Percentiles rank a stretch among this genome's conserved stretches.
These are phyloP conservation scores for Fusarium decemcellulare DNA, from an alignment of 2,329 filamentous ascomycete species.

Conservation along the genomic window DNA sequence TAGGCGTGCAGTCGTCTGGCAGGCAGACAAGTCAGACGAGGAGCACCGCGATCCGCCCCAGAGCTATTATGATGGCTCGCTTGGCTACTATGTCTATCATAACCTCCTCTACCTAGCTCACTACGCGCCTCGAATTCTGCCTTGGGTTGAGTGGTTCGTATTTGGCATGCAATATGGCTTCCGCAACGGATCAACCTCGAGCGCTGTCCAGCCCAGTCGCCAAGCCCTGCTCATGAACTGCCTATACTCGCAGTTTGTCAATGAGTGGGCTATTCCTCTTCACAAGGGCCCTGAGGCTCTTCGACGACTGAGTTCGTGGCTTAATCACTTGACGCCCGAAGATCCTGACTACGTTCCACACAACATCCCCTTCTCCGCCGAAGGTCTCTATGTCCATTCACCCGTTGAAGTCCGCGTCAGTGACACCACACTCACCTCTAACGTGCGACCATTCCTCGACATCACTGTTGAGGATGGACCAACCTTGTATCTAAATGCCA, in stretches of 20 bases:
- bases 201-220: slow-evolving; percentile 85
- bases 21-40: slow-evolving; percentile 82
- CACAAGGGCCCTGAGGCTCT: slow-evolving; percentile 90
- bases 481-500: slow-evolving; percentile 91
- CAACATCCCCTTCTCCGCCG: slow-evolving; percentile 84
- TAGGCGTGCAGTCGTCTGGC: slow-evolving; percentile 89
- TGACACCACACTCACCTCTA: slow-evolving; percentile 68
- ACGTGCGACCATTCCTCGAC: slow-evolving; percentile 71
- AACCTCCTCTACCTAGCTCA: slow-evolving; percentile 87
- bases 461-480: slow-evolving; percentile 77
- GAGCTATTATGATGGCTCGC: slow-evolving; percentile 84
- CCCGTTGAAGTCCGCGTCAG: slow-evolving; percentile 92
- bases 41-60: slow-evolving; percentile 70
- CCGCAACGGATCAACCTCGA: slow-evolving; percentile 74
- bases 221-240: slow-evolving; percentile 95
- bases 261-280: slow-evolving; percentile 96
- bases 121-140: slow-evolving; percentile 83
- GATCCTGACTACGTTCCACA: slow-evolving; percentile 76
- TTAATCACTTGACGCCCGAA: slow-evolving; percentile 73
- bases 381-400: slow-evolving; percentile 87
- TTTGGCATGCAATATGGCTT: slow-evolving; percentile 99
- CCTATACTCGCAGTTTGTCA: slow-evolving; percentile 97
- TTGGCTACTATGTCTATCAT: slow-evolving; percentile 94
- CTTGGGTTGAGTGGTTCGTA: slow-evolving; percentile 95
- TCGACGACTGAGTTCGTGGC: slow-evolving; percentile 85